A percentile compares a stretch with the other conserved stretches of the same genome.
These are phyloP conservation scores for Pulveroboletus sp. DNA, from an alignment of 768 basidiomycete species.

Conservation along the genomic window DNA sequence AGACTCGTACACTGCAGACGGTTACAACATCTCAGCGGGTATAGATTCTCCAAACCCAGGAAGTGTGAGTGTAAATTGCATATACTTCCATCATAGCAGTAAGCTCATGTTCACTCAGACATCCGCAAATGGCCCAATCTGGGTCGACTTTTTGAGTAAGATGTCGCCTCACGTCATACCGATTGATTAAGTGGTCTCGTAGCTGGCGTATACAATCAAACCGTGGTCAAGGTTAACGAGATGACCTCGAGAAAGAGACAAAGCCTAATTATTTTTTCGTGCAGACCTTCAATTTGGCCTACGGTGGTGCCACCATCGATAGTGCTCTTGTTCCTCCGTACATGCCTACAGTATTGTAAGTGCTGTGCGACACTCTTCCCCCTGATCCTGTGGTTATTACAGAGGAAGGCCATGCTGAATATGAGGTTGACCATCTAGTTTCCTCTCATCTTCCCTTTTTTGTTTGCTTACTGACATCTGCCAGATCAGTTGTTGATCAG, in stretches of 20 bases:
- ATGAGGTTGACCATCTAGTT: too few relatives aligned
- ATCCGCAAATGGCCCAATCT: slow-evolving; percentile 42
- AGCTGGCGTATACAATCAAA: slow-evolving; percentile 55
- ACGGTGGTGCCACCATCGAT: slow-evolving; percentile 64
- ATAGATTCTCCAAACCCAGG: slow-evolving; percentile 46
- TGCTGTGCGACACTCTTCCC: slow-evolving; percentile 23
- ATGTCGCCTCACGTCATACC: not conserved
- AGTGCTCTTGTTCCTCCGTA: slow-evolving; percentile 52
- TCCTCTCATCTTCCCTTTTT: not conserved
- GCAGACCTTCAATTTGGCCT: slow-evolving; percentile 63
- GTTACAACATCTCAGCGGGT: slow-evolving; percentile 56
- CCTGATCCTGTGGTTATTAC: too few relatives aligned
- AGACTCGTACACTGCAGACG: slow-evolving; percentile 58
- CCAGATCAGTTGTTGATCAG: slow-evolving; percentile 42
- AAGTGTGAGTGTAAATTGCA: slow-evolving; percentile 35
- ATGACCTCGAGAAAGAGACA: not conserved
- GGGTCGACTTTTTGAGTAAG: slow-evolving; percentile 49
- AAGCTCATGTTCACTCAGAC: not conserved
- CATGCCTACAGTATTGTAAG: slow-evolving; percentile 44
- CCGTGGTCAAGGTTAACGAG: slow-evolving; percentile 40
- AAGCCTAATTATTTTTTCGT: not conserved
- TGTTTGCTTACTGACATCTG: not conserved
- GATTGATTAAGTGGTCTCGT: slow-evolving; percentile 1
- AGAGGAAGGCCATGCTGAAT: too few relatives aligned
- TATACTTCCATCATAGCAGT: not conserved